Percentiles rank a stretch among this genome's conserved stretches.
Evolutionary conservation across 1,139 yeast species (phyloP).

Genomic region (Suhomyces anneliseae): DNA sequence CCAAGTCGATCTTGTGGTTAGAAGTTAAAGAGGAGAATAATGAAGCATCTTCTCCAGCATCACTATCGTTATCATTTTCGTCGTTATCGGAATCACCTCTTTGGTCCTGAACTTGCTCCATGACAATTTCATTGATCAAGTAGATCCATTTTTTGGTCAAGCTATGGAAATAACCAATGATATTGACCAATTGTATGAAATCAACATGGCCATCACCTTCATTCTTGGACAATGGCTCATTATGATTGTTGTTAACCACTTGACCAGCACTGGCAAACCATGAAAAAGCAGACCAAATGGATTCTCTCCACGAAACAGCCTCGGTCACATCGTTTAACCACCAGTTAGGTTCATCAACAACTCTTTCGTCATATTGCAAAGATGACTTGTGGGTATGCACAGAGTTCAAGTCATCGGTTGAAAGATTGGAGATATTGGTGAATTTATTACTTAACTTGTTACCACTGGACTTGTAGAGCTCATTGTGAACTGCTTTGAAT

Average conservation of each 20-base stretch:
- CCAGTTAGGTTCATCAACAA: conserved; percentile 42
- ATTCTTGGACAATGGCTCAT: conserved; percentile 4
- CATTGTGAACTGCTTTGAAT: conserved; percentile 35
- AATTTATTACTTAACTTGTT: conserved; percentile 4
- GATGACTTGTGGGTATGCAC: conserved; percentile 21
- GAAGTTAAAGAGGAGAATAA: conserved; percentile 10
- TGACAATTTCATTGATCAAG: conserved; percentile 37
- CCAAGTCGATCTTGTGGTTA: conserved; percentile 26
- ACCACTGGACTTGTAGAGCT: conserved; percentile 17
- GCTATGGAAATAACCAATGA: conserved; percentile 58
- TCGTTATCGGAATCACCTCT: background rate
- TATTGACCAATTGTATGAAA: conserved; percentile 28
- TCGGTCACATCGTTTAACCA: conserved; percentile 48
- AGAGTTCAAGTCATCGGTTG: conserved; percentile 23
- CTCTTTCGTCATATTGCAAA: conserved; percentile 7
- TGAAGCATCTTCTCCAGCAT: conserved; percentile 9
- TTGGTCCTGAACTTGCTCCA: conserved; percentile 27
- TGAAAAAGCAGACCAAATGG: conserved; percentile 68
- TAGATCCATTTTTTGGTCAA: conserved; percentile 48
- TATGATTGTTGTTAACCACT: conserved; percentile 23
- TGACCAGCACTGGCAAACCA: conserved; percentile 91
- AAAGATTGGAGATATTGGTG: conserved; percentile 16
- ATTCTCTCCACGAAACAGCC: conserved; percentile 62
- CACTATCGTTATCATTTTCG: background rate
- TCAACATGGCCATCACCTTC: conserved; percentile 4